phyloP scores from a whole-genome alignment of 108 stramenopile species.

The Seminavis robusta region DNA sequence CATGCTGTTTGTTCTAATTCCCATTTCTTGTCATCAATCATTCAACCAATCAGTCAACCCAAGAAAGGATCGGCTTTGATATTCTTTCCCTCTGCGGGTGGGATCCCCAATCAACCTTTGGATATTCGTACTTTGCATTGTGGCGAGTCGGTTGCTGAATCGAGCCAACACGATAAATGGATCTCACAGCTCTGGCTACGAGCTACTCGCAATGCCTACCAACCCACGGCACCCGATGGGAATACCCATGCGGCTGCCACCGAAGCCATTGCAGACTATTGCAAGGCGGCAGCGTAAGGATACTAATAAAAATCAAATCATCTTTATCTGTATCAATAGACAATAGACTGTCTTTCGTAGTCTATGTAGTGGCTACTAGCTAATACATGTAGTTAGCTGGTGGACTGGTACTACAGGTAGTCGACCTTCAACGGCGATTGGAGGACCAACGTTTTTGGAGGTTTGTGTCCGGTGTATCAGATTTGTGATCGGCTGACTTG shows the following conservation, averaged over 20 bases:
- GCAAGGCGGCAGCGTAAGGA: no score
- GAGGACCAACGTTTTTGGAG: no score
- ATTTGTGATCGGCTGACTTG: no score
- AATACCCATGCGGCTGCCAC: slow-evolving; percentile 50
- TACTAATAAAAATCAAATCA: no score
- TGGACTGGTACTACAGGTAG: no score
- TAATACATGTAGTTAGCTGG: no score
- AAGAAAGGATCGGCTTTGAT: slow-evolving; percentile 74
- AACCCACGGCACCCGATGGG: slow-evolving; percentile 62
- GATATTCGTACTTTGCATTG: slow-evolving; percentile 82
- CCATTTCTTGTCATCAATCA: background rate
- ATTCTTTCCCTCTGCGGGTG: slow-evolving; percentile 84
- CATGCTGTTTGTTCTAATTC: background rate
- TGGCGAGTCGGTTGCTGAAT: slow-evolving; percentile 61
- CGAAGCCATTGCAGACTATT: slow-evolving; percentile 50
- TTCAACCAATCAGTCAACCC: slow-evolving; percentile 38
- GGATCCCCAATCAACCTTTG: slow-evolving; percentile 64
- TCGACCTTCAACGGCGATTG: no score
- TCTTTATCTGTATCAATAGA: no score
- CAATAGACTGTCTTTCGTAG: no score
- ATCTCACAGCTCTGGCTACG: slow-evolving; percentile 82
- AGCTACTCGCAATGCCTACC: slow-evolving; percentile 40
- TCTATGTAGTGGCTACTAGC: no score
- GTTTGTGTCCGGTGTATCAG: no score
- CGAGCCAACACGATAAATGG: slow-evolving; percentile 60